Evolutionary conservation across 2,329 filamentous ascomycete genomes (phyloP), one percentile per base, ranked within the genome.

Genomic region (Fusarium vanettenii): DNA sequence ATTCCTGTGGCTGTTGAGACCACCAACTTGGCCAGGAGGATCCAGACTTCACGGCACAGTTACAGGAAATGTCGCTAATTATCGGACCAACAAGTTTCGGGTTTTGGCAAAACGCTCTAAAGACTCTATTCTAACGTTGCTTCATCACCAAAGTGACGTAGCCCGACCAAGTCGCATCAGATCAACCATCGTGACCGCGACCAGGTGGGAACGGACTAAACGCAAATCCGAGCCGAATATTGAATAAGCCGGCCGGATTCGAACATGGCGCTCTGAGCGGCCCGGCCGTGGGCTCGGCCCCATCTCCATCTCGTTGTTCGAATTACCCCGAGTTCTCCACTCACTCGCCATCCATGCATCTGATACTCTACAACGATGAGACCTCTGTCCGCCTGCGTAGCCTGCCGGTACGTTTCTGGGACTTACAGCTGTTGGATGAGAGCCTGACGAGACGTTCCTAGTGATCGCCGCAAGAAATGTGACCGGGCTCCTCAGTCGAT

Each of bases 381-480:
- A 37, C 33, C 56, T 29, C 56, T 29, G 31, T 60, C 56, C 22
- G 33, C 56, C 18, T 60, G 33, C 33, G 16, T 60, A 60, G 31
- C 33, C 35, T 60, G 56, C 35, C 33, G 56, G 35, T 60, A 60
- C 11, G 56, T 60, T 18, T 60, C 11, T 57, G 20, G 29, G 55
- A 22, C 20, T 27, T 25, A 14, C 52, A 35, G 29, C 52, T 33
- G 33, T 18, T 57, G 5, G 13, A n/a, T 20, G 33, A 60, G 35
- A 20, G 31, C 25, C 35, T 41, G 22, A 60, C 33, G 7, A 60
- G 22, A 60, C 5, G 6, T 10, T 55, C 33, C 11, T n/a, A 66
- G 64, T 27, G 55, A 52, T 14, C 64, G 56, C 33, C 41, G 41
- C 10, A 66, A 66, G 43, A 61, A 55, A 61, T 61, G 64, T 50